These are phyloP conservation scores for Ogataea glucozyma DNA, from an alignment of 805 yeast species.

Conservation along the genomic window DNA sequence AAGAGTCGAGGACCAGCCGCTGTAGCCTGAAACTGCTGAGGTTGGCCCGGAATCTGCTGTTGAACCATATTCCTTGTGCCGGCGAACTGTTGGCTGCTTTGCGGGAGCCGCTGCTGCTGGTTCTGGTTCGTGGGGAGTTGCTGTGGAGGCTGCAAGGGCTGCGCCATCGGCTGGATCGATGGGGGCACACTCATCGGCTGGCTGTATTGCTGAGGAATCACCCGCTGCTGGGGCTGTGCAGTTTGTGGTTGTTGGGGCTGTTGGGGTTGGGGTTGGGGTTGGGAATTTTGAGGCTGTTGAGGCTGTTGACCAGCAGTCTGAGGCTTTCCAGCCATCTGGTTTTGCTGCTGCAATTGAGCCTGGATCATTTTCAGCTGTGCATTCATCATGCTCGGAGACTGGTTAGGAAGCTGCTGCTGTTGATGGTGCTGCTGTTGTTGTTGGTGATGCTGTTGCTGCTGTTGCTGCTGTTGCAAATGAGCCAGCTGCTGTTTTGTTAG, in stretches of 20 bases:
- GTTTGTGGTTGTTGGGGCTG: constrained; percentile 20
- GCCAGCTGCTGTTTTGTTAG: constrained; percentile 20
- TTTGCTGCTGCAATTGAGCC: constrained; percentile 27
- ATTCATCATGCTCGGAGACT: constrained; percentile 18
- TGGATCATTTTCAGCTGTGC: constrained; percentile 23
- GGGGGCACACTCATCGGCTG: constrained; percentile 10
- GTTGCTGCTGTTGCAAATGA: constrained; percentile 17
- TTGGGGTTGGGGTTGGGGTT: constrained; percentile 29
- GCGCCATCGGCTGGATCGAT: constrained; percentile 10
- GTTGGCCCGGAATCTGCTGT: constrained; percentile 17
- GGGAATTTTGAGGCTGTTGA: constrained; percentile 25
- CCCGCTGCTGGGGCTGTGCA: neutral
- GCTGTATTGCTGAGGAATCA: constrained; percentile 9
- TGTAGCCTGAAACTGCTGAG: constrained; percentile 11
- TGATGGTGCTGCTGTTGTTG: constrained; percentile 10
- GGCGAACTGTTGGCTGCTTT: constrained; percentile 21
- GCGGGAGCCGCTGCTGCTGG: constrained; percentile 26
- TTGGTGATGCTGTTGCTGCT: constrained; percentile 10
- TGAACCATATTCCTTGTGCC: constrained; percentile 9
- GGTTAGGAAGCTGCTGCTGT: constrained; percentile 14
- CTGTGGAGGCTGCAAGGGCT: constrained; percentile 21
- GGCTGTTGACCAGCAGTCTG: constrained; percentile 20
- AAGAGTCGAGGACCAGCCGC: constrained; percentile 30
- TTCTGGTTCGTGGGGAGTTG: constrained; percentile 38
- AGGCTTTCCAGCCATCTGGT: constrained; percentile 28